Base-by-base conservation (phyloP, 2,329 filamentous ascomycete species). In the Beauveria rudraprayagi region DNA sequence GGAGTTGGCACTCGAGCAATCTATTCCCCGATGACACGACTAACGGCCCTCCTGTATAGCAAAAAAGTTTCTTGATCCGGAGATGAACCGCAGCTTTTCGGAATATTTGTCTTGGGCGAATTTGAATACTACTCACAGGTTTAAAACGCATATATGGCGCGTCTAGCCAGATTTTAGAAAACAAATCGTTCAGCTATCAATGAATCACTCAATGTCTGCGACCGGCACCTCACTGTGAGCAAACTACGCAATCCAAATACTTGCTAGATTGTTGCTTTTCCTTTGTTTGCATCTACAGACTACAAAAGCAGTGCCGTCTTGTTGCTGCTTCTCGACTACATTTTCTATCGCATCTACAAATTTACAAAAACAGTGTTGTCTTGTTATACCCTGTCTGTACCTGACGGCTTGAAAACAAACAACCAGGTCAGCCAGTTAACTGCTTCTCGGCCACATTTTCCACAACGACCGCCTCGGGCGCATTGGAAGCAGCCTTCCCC, bases 401-500 rank as follows among this genome's bases (percentile, higher is more conserved):
- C 28, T 28, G 28, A 28, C 28, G 28, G 28, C 28, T 28, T 8
- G 8, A 28, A 28, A 28, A 28, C 28, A 8, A 28, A 28, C 28
- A 8, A 28, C 8, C 28, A 28, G 8, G 8, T 28, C 28, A 28
- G 9, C 28, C 28, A 28, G 28, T 8, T 9, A 28, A 28, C 28
- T 51, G 37, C 8, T 59, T 44, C 4, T 44, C n/a, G 14, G 24
- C 8, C 6, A 16, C 17, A 10, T 52, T 44, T 19, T 52, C 34
- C 22, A 50, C 19, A 11, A 30, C 48, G 9, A 55, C 14, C 16
- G 53, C 34, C 34, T 61, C 40, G 22, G 47, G 19, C 1, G 40
- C 19, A 5, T 47, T 43, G 14, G 53, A 43, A 48, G 73, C 70
- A 14, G 58, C 5, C 59, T 70, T 72, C 64, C 69, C 74, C 1